Conservation (phyloP, 2,329 filamentous ascomycete genomes). For the Colletotrichum liaoningense region DNA sequence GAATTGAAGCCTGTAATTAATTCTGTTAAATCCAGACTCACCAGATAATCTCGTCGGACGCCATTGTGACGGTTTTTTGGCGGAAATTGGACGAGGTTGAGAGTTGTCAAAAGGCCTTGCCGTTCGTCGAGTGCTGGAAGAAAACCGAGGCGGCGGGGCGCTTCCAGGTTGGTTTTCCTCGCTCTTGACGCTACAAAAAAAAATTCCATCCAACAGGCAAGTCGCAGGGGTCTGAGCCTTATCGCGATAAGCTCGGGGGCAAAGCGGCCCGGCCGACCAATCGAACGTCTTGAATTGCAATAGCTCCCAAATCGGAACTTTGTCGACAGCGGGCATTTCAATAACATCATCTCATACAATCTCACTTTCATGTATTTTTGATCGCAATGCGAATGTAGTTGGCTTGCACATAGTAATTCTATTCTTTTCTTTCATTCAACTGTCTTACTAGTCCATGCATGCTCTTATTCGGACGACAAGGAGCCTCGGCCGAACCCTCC, state of each 20-base stretch:
- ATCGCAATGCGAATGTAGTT: neutral
- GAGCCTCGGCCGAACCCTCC: conserved; percentile 21
- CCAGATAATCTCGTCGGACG: conserved; percentile 96
- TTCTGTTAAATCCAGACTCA: neutral
- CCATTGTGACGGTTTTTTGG: conserved; percentile 64
- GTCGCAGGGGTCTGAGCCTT: conserved; percentile 21
- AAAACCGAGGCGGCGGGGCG: conserved; percentile 35
- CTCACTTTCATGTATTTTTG: neutral
- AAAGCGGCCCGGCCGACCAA: conserved; percentile 29
- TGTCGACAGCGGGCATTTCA: neutral
- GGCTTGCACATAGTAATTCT: neutral
- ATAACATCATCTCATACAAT: neutral
- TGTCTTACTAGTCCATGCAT: conserved; percentile 11
- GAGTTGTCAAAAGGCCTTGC: conserved; percentile 9
- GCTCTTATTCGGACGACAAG: conserved; percentile 1
- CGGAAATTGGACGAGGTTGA: conserved; percentile 3
- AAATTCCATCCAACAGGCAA: conserved; percentile 13
- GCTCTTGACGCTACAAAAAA: conserved; percentile 28
- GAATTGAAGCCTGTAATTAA: neutral
- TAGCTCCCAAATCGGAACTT: conserved; percentile 8
- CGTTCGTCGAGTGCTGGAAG: conserved; percentile 20
- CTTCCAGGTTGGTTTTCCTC: conserved; percentile 24
- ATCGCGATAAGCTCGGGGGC: conserved; percentile 33
- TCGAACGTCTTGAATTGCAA: conserved; percentile 21
- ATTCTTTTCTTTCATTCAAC: neutral